Evolutionary conservation across 176 grass and related monocot species (phyloP).

Genomic region (Avena sativa): DNA sequence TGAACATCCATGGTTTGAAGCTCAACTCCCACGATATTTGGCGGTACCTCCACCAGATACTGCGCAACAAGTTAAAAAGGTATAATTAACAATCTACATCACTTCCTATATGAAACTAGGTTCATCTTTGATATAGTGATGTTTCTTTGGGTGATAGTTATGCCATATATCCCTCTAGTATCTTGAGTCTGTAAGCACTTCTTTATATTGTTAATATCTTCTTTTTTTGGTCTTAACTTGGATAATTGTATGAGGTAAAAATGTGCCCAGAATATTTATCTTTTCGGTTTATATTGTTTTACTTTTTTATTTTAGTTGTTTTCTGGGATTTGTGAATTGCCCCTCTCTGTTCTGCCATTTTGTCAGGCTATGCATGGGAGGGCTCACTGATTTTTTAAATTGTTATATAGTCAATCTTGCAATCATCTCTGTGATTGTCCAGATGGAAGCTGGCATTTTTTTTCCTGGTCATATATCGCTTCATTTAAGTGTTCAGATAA

Average conservation of each 20-base stretch:
- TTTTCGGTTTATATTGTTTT: neutral
- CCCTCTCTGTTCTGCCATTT: neutral
- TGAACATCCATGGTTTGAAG: conserved; percentile 73
- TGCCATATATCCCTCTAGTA: neutral
- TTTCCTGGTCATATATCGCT: neutral
- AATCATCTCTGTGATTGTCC: neutral
- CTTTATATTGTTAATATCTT: conserved; percentile 7
- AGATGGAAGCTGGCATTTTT: neutral
- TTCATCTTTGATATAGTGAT: neutral
- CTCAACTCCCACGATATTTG: conserved; percentile 67
- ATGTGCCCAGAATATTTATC: neutral
- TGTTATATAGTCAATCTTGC: neutral
- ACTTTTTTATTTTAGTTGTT: neutral
- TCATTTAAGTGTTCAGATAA: neutral
- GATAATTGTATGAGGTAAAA: neutral
- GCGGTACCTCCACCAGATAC: conserved; percentile 75
- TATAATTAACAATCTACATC: conserved; percentile 10
- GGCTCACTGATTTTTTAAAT: neutral
- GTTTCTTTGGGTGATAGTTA: neutral
- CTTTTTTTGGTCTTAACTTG: neutral
- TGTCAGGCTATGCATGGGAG: neutral
- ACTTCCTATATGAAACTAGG: conserved; percentile 2
- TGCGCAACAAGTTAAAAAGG: conserved; percentile 74
- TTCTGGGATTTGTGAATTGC: neutral
- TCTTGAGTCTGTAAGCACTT: neutral